Evolutionary conservation across 257 asterid species (phyloP).

Genomic region (Nicotiana tomentosiformis): DNA sequence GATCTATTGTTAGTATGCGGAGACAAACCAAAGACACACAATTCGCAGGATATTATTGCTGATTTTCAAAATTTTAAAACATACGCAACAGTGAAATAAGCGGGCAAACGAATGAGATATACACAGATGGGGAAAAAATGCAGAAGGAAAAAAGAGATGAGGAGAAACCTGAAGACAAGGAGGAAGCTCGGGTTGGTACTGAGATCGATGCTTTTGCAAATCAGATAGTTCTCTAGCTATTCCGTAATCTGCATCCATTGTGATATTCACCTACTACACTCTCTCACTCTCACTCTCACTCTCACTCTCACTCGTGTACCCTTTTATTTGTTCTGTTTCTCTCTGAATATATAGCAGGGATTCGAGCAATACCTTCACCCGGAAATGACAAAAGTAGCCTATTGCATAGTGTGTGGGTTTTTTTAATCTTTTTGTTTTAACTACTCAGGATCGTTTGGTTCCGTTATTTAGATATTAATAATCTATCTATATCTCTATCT

Average conservation of each 20-base stretch:
- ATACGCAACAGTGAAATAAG: not conserved
- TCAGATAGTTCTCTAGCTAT: slow-evolving; percentile 69
- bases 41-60: not conserved
- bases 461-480: too few relatives aligned
- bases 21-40: not conserved
- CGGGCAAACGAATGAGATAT: not conserved
- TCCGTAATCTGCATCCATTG: slow-evolving; percentile 86
- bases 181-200: slow-evolving; percentile 69
- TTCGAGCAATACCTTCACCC: not conserved
- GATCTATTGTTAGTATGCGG: not conserved
- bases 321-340: not conserved
- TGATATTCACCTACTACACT: not conserved
- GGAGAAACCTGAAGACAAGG: slow-evolving; percentile 82
- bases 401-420: not conserved
- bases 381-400: not conserved
- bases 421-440: too few relatives aligned
- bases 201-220: slow-evolving; percentile 78
- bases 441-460: too few relatives aligned
- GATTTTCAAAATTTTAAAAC: not conserved
- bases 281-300: not conserved
- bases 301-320: not conserved
- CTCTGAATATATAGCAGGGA: not conserved
- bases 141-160: not conserved
- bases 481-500: too few relatives aligned
- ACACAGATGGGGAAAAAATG: not conserved